Evolutionary conservation across 2,329 filamentous ascomycete genomes (phyloP), one percentile per base, ranked within the genome.

Genomic region (Fusarium pseudonygamai): DNA sequence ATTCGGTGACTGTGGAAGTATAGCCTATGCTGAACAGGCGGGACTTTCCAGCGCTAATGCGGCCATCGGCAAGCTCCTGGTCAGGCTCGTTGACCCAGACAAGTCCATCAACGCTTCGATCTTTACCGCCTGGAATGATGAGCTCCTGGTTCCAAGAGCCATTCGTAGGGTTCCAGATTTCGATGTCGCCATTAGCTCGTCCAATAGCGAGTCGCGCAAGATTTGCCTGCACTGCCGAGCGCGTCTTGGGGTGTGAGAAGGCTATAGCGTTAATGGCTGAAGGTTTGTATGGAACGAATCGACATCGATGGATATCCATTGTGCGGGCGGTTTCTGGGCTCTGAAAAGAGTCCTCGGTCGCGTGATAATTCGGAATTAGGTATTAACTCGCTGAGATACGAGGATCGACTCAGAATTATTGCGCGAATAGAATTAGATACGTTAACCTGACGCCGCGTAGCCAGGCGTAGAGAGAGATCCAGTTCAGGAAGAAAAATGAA

Each of bases 241-340:
- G 83, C 58, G 84, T 73, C 69, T 83, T 85, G 26, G 93, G 87
- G 81, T 97, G 93, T 11, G 96, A 97, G 82, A 99, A 98, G 75
- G 96, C 94, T 80, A 98, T 90, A 72, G 94, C 92, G 84, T 97
- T 98, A 83, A 99, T 98, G 65, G 95, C 92, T 68, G 94, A 94
- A 13, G 94, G 93, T 74, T 95, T 94, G 83, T 93, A 98, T 45
- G 93, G 93, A 77, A 99, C 93, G 84, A 99, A 99, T 80, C 96
- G 94, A 80, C 95, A 97, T 79, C 96, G 94, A 86, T 99, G 96
- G 81, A 99, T 92, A 84, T 98, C 96, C 96, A 98, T 98, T 66
- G 66, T 72, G 71, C 61, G 46, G 58, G 64, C 32, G 59, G 37
- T 28, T 40, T 46, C 65, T 59, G 46, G 58, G 45, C 28, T 67